Evolutionary conservation across 192 early-diverging fungal species (phyloP), one percentile per base, ranked within the genome.

Genomic region (Podila epicladia): DNA sequence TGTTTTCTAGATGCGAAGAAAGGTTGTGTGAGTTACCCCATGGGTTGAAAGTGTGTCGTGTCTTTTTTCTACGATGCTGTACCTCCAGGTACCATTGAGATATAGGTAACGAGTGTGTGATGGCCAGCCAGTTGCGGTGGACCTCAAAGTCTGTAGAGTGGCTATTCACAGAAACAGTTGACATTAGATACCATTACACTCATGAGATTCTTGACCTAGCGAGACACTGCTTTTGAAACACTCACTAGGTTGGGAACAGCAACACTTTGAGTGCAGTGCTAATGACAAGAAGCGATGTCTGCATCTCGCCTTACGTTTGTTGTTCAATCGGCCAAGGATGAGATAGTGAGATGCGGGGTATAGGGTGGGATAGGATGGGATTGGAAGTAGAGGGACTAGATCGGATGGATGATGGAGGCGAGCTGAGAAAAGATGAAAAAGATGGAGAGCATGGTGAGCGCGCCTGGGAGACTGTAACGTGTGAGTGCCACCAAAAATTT

Each of bases 131-230:
- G 87, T 97, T 97, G 66, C 97, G 90, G 83, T 99, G 97, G 24
- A 99, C 97, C 85, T 99, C 97, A 90, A 99, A 99, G 87, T 99
- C 97, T 22, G 97, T 99, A 63, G 97, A 99, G 57, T 88, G 90
- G 75, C 91, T 92, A 78, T 31, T 48, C 13, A 22, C 28, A 60
- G 19, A 33, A 45, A 38, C n/a, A 63, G 32, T 8, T 8, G 13
- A 64, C 24, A 45, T 13, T 62, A 31, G 41, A 45, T 15, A 17
- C 17, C 41, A 15, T 17, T 45, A 17, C 8, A 17, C 2, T 45
- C 13, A 15, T 15, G 1, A 15, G 41, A 4, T 45, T 12, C 41
- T 45, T 45, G 13, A 12, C 1, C 41, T 15, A 15, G 3, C 15
- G 12, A 17, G 41, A 15, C 41, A 15, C 4, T 3, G 41, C 41